Conservation (phyloP, 805 yeast genomes). For the Ogataea glucozyma region DNA sequence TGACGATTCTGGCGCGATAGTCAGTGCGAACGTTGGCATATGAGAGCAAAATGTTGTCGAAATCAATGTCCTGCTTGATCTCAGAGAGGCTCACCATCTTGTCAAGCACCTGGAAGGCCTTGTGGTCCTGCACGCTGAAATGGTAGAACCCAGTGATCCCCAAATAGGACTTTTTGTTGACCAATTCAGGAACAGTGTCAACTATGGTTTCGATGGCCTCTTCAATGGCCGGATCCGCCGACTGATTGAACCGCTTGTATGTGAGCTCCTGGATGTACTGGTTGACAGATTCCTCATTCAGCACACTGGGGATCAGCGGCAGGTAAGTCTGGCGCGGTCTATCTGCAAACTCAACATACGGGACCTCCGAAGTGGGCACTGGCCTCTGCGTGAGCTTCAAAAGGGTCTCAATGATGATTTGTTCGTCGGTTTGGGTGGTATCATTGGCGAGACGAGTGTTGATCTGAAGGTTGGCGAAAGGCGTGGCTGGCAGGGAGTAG, state of each 20-base stretch:
- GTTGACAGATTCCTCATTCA: constrained; percentile 14
- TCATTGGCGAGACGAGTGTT: constrained; percentile 4
- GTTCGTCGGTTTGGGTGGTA: constrained; percentile 11
- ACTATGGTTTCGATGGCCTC: constrained; percentile 16
- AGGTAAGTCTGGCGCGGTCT: constrained; percentile 18
- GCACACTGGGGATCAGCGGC: constrained; percentile 20
- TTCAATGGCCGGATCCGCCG: constrained; percentile 15
- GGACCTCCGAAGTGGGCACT: constrained; percentile 21
- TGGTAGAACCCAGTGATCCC: constrained; percentile 21
- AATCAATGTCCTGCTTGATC: constrained; percentile 29
- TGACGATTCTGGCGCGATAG: constrained; percentile 20
- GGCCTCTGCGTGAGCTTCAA: constrained; percentile 22
- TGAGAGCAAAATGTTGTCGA: constrained; percentile 29
- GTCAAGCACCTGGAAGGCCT: constrained; percentile 20
- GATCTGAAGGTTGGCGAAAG: neutral
- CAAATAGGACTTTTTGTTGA: constrained; percentile 25
- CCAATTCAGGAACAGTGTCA: constrained; percentile 14
- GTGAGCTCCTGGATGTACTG: constrained; percentile 24
- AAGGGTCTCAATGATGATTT: constrained; percentile 27
- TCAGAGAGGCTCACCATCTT: constrained; percentile 24
- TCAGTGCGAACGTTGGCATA: constrained; percentile 17
- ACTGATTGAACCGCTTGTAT: constrained; percentile 19
- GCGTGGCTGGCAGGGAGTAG: neutral
- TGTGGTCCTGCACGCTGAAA: constrained; percentile 20
- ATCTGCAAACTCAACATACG: constrained; percentile 25